Base-by-base conservation (phyloP, 2,329 filamentous ascomycete genomes). In the Fusarium coicis region DNA sequence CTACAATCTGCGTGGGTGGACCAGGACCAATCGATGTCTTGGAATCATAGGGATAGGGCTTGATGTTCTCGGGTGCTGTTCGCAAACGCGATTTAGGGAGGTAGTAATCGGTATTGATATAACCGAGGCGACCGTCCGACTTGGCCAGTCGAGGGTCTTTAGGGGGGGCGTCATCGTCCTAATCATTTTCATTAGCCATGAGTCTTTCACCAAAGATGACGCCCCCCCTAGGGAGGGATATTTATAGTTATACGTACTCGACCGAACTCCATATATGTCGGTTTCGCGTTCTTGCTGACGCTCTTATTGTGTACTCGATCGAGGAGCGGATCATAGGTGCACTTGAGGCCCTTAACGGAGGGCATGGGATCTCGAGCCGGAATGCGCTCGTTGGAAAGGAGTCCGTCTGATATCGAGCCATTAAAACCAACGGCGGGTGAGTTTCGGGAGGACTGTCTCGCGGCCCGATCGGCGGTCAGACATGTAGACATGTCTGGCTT, bases 1-100 rank as follows among this genome's bases (percentile, higher is more conserved):
- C 94, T 8, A 98, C 92, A 54, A 99, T 91, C 80, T 97, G 94
- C 5, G 93, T 94, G 4, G 96, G 94, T 19, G 96, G 96, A 0
- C 94, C 94, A 30, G 95, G 94, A 1, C 95, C 96, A 76, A 97
- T 90, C 5, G 96, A 97, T 9, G 94, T 94, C 76, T 90, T 91
- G 10, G 91, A 84, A 80, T 98, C 95, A 82, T 94, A 96, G 32
- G 89, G 83, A 82, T 97, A 98, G 28, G 93, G 92, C 80, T 91
- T 93, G 57, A 97, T 84, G 68, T 92, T 91, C 83, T 97, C 97
- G 2, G 93, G 93, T 34, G 92, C 89, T 76, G 88, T 89, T 79
- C 89, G 92, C 79, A 91, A 85, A 77, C 90, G 93, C 73, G 90
- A 92, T 85, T 92, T 96, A 79, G 87, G 89, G 66, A 89, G 89